Percentiles rank a stretch among this genome's conserved stretches.
phyloP scores from a whole-genome alignment of 345 rosid species.

The Conringia planisiliqua region DNA sequence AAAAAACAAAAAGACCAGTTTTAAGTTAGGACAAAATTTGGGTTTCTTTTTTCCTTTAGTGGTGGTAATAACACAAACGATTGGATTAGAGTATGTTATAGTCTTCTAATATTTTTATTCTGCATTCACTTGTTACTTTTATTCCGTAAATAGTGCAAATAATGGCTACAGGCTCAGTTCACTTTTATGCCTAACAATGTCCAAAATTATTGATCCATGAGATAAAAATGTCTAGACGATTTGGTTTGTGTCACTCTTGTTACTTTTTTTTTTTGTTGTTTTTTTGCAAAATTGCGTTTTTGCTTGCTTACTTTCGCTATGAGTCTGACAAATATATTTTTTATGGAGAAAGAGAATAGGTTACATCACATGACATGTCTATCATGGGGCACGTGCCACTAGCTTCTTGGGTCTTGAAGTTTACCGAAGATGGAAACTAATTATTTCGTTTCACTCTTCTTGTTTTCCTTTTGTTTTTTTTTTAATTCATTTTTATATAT shows the following conservation, averaged over 20 bases:
- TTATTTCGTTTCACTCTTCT: not conserved
- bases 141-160: not conserved
- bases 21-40: not conserved
- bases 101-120: not conserved
- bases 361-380: conserved; percentile 33
- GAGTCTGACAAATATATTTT: not conserved
- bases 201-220: not conserved
- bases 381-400: conserved; percentile 36
- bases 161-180: not conserved
- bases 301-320: not conserved
- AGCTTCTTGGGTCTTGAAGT: conserved; percentile 20
- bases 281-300: not conserved
- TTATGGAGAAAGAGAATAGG: conserved; percentile 9
- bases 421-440: conserved; percentile 20
- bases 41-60: not conserved
- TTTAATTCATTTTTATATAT: not conserved
- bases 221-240: not conserved
- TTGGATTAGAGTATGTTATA: no score
- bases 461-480: not conserved
- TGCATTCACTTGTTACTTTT: not conserved
- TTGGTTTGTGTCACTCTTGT: conserved; percentile 15
- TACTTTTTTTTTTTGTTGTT: no score
- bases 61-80: not conserved
- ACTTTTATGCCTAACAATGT: not conserved
- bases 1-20: not conserved